Conservation (phyloP, 371 early-diverging fungal genomes). For the Rhizopus delemar region DNA sequence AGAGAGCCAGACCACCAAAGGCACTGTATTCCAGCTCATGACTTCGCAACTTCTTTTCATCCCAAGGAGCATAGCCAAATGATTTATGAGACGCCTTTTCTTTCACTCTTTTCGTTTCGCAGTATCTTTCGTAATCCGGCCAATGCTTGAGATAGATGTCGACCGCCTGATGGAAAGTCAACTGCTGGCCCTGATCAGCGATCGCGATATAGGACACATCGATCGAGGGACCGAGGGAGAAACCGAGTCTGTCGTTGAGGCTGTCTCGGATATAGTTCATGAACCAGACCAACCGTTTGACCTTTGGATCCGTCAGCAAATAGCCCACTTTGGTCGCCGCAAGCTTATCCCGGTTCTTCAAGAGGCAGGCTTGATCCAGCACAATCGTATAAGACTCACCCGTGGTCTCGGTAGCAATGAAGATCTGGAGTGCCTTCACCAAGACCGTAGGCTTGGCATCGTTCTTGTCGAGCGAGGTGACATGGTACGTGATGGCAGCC, state of each 20-base stretch:
- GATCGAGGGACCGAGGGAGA: slow-evolving; percentile 20
- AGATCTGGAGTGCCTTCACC: slow-evolving; percentile 38
- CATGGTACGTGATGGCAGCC: slow-evolving; percentile 28
- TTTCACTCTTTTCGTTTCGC: slow-evolving; percentile 14
- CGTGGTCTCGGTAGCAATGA: slow-evolving; percentile 13
- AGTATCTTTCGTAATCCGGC: slow-evolving; percentile 16
- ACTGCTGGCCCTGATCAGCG: not conserved
- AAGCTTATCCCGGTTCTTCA: not conserved
- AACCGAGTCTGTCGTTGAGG: slow-evolving; percentile 22
- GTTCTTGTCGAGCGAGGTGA: not conserved
- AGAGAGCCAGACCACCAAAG: slow-evolving; percentile 29
- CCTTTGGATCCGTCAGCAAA: slow-evolving; percentile 27
- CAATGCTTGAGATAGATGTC: slow-evolving; percentile 18
- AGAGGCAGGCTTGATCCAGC: slow-evolving; percentile 22
- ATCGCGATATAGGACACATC: slow-evolving; percentile 20
- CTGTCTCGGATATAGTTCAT: slow-evolving; percentile 12
- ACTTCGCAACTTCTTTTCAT: slow-evolving; percentile 17
- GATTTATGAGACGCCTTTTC: slow-evolving; percentile 5
- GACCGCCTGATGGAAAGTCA: slow-evolving; percentile 4
- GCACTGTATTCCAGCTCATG: slow-evolving; percentile 21
- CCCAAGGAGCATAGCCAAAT: slow-evolving; percentile 34
- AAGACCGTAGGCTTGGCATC: not conserved
- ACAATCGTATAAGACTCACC: slow-evolving; percentile 33
- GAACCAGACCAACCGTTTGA: slow-evolving; percentile 34
- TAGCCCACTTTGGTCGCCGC: slow-evolving; percentile 17